Conservation (phyloP, 768 basidiomycete genomes). For the Collybia sordida region DNA sequence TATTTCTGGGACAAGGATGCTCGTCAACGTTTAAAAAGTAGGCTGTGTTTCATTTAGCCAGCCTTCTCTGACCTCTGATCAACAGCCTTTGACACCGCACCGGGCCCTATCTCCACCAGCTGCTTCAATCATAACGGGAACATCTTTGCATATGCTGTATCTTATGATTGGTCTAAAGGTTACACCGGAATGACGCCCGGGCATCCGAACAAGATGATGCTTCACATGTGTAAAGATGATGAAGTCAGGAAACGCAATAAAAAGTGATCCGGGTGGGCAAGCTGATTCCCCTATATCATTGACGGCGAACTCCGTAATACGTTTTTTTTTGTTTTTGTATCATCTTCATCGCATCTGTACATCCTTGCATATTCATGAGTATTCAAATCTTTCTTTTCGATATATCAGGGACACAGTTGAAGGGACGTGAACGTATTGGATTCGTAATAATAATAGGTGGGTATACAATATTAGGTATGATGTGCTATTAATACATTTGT, state of each 20-base stretch:
- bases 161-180: constrained; percentile 92
- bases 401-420: too few species aligned
- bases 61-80: not conserved
- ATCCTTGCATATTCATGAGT: too few species aligned
- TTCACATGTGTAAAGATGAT: constrained; percentile 82
- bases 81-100: constrained; percentile 50
- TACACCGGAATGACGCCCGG: constrained; percentile 75
- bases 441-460: too few species aligned
- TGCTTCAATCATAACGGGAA: constrained; percentile 83
- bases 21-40: constrained; percentile 89
- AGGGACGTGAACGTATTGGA: too few species aligned
- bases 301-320: too few species aligned
- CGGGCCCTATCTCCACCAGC: constrained; percentile 76
- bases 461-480: too few species aligned
- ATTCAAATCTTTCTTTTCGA: too few species aligned
- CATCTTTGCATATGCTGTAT: constrained; percentile 88
- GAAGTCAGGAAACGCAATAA: constrained; percentile 66
- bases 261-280: not conserved
- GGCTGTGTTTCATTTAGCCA: constrained; percentile 15
- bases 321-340: too few species aligned
- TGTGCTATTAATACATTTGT: constrained; percentile 12
- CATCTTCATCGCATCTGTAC: not conserved
- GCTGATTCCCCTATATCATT: too few species aligned
- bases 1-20: constrained; percentile 96
- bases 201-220: constrained; percentile 73